These are phyloP conservation scores for Linaria vulgaris DNA, from an alignment of 257 asterid genomes.

Conservation along the genomic window DNA sequence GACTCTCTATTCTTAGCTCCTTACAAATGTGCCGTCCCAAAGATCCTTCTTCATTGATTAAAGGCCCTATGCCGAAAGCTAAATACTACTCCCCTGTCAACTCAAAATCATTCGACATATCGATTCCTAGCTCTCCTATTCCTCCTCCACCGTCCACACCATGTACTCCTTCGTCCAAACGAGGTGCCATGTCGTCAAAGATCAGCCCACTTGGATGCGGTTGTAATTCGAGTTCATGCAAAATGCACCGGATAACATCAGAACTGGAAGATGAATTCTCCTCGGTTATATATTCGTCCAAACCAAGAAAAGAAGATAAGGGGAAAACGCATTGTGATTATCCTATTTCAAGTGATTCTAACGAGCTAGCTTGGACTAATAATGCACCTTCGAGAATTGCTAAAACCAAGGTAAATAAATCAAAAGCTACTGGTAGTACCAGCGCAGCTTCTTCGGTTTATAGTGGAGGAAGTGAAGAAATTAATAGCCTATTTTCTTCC, in stretches of 20 bases:
- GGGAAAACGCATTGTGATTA: constrained; percentile 28
- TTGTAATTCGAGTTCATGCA: constrained; percentile 4
- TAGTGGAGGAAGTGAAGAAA: constrained; percentile 28
- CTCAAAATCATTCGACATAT: constrained; percentile 36
- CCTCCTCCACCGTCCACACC: constrained; percentile 62
- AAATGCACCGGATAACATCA: constrained; percentile 9
- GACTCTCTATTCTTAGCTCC: constrained; percentile 33
- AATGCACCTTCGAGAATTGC: constrained; percentile 18
- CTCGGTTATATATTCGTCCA: not conserved
- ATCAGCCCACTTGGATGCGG: constrained; percentile 25
- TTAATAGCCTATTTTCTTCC: constrained; percentile 39
- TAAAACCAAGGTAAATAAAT: constrained; percentile 15
- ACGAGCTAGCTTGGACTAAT: constrained; percentile 19
- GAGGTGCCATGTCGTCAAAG: constrained; percentile 23
- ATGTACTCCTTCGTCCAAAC: constrained; percentile 30
- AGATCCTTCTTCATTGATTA: constrained; percentile 34
- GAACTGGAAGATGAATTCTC: constrained; percentile 20
- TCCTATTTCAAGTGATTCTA: constrained; percentile 37
- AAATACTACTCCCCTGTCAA: constrained; percentile 29
- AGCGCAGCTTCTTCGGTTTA: constrained; percentile 30
- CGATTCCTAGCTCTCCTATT: constrained; percentile 42
- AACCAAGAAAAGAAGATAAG: constrained; percentile 14
- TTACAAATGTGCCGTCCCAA: constrained; percentile 46
- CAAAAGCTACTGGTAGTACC: constrained; percentile 23
- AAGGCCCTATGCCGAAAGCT: constrained; percentile 30